Conservation (phyloP, 768 basidiomycete species). For the Termitomyces titanicus region DNA sequence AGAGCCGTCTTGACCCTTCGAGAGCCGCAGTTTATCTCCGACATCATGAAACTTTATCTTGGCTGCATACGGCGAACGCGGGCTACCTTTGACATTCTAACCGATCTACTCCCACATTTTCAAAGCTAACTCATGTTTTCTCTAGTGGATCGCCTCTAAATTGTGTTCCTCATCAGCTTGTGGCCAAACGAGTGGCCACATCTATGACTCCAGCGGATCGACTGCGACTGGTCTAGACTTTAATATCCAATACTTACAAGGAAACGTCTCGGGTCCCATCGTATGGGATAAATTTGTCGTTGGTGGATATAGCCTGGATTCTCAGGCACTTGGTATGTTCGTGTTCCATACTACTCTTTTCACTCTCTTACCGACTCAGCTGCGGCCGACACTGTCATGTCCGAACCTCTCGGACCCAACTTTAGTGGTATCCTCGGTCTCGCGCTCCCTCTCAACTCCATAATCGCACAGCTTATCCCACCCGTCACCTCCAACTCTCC, state of each 20-base stretch:
- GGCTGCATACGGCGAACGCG: too few relatives aligned
- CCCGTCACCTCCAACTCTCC: conserved; percentile 45
- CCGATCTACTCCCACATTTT: background rate
- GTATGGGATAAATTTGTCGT: conserved; percentile 65
- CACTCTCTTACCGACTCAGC: conserved; percentile 31
- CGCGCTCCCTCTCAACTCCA: conserved; percentile 68
- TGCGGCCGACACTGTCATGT: conserved; percentile 49
- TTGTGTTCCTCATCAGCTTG: conserved; percentile 59
- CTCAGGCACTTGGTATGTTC: conserved; percentile 69
- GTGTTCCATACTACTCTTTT: background rate
- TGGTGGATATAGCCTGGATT: conserved; percentile 59
- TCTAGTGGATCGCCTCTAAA: conserved; percentile 71
- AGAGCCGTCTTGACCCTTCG: too few relatives aligned
- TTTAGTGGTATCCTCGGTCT: conserved; percentile 75
- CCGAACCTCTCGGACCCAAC: conserved; percentile 52
- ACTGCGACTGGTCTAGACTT: conserved; percentile 40
- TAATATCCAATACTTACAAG: conserved; percentile 55
- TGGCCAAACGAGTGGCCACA: conserved; percentile 35
- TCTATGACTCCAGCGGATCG: conserved; percentile 56
- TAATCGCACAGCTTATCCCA: conserved; percentile 51
- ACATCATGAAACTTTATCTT: too few relatives aligned
- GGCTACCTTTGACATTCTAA: background rate
- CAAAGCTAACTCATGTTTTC: background rate
- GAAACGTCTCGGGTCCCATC: conserved; percentile 56
- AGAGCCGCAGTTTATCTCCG: too few relatives aligned